Evolutionary conservation across 306 rosid species (phyloP).

Genomic region (Medicago lupulina): DNA sequence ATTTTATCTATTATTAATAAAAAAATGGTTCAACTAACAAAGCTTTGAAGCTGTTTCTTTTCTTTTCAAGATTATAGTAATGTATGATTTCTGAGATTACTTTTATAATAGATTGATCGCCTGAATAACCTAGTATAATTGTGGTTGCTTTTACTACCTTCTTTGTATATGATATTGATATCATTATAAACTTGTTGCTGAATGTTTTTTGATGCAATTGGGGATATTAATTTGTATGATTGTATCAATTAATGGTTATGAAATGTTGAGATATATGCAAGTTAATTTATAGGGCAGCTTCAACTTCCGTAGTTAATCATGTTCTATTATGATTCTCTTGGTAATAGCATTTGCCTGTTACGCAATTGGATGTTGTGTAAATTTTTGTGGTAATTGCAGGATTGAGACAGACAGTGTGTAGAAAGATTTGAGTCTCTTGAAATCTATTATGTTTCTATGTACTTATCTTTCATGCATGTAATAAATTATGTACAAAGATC

Average conservation of each 20-base stretch:
- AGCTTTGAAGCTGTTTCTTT: not conserved
- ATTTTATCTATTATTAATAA: too few relatives aligned
- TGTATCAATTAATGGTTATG: not conserved
- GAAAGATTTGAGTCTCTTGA: not conserved
- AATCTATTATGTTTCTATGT: not conserved
- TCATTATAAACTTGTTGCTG: not conserved
- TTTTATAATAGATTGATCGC: not conserved
- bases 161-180: not conserved
- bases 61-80: slow-evolving; percentile 5
- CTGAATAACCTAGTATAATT: not conserved
- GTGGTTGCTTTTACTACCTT: not conserved
- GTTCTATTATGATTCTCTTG: not conserved
- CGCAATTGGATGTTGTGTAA: slow-evolving; percentile 11
- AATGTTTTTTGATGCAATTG: not conserved
- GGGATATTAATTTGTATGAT: not conserved
- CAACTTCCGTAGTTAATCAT: not conserved
- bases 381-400: slow-evolving; percentile 14
- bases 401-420: not conserved
- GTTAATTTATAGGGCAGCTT: not conserved
- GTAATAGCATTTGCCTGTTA: slow-evolving; percentile 4
- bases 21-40: too few relatives aligned
- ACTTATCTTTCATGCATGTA: not conserved
- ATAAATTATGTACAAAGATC: not conserved
- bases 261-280: not conserved
- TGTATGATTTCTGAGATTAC: not conserved